Conservation (phyloP, 345 rosid genomes). For the Linum tenue region DNA sequence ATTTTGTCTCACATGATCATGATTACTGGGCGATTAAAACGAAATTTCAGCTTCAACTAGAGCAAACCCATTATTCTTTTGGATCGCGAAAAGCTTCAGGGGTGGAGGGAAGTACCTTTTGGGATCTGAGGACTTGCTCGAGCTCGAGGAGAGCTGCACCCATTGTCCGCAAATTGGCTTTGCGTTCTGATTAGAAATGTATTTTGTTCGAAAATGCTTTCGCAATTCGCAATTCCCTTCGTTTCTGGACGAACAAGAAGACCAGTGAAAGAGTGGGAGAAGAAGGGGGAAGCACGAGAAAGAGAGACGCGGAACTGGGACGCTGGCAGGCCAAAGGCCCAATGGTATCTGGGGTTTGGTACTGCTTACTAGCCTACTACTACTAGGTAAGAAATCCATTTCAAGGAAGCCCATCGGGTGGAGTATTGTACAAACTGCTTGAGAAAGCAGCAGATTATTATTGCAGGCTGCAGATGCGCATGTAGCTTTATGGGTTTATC, state of each 20-base stretch:
- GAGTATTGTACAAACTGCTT: too few relatives aligned
- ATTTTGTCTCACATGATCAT: neutral
- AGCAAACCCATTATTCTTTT: neutral
- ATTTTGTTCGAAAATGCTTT: neutral
- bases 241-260: neutral
- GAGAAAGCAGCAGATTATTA: too few relatives aligned
- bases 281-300: neutral
- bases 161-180: conserved; percentile 22
- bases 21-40: neutral
- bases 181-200: conserved; percentile 6
- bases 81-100: neutral
- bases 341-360: too few relatives aligned
- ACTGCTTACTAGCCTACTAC: too few relatives aligned
- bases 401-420: too few relatives aligned
- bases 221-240: neutral
- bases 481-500: too few relatives aligned
- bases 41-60: neutral
- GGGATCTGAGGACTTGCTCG: conserved; percentile 24
- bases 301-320: neutral
- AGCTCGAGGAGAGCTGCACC: conserved; percentile 32
- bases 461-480: too few relatives aligned
- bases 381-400: too few relatives aligned
- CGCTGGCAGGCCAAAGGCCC: neutral
- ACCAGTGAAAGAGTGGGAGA: neutral
- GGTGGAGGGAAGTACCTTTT: conserved; percentile 21